Conservation (phyloP, 2,329 filamentous ascomycete genomes). For the Aspergillus sp. region DNA sequence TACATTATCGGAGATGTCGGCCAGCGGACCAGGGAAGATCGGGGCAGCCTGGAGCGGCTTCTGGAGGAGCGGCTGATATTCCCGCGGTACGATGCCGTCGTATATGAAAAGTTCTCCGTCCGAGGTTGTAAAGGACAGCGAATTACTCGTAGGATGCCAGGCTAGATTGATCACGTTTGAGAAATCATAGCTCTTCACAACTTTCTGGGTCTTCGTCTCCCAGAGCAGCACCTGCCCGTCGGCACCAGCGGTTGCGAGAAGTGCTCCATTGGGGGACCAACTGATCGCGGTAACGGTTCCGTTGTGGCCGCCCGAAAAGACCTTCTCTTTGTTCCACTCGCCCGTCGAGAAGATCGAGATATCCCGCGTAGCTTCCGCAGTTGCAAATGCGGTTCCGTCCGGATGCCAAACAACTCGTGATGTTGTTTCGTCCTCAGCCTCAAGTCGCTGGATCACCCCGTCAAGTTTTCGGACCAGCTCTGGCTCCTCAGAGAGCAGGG, state of each 20-base stretch:
- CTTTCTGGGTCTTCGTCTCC: constrained; percentile 83
- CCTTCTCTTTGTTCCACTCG: constrained; percentile 84
- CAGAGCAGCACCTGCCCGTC: constrained; percentile 63
- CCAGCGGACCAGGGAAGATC: constrained; percentile 77
- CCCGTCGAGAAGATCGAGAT: constrained; percentile 83
- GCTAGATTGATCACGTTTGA: constrained; percentile 79
- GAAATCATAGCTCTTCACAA: constrained; percentile 76
- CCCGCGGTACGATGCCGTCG: constrained; percentile 54
- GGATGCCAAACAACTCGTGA: constrained; percentile 86
- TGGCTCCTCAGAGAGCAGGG: constrained; percentile 72
- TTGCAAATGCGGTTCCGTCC: constrained; percentile 86
- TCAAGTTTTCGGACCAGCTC: constrained; percentile 81
- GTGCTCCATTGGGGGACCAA: constrained; percentile 92
- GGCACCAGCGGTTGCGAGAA: constrained; percentile 67
- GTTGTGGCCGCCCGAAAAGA: constrained; percentile 76
- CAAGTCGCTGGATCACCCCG: constrained; percentile 76
- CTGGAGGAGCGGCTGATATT: constrained; percentile 49
- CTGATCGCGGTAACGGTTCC: constrained; percentile 81
- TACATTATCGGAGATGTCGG: constrained; percentile 67
- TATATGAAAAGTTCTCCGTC: constrained; percentile 94
- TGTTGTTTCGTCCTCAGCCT: constrained; percentile 73
- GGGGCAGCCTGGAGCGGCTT: constrained; percentile 71
- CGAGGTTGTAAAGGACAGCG: constrained; percentile 85
- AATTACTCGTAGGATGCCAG: constrained; percentile 90
- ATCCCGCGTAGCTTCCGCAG: constrained; percentile 76